Base-by-base conservation (phyloP, 2,329 filamentous ascomycete genomes). In the Aureobasidium lini region DNA sequence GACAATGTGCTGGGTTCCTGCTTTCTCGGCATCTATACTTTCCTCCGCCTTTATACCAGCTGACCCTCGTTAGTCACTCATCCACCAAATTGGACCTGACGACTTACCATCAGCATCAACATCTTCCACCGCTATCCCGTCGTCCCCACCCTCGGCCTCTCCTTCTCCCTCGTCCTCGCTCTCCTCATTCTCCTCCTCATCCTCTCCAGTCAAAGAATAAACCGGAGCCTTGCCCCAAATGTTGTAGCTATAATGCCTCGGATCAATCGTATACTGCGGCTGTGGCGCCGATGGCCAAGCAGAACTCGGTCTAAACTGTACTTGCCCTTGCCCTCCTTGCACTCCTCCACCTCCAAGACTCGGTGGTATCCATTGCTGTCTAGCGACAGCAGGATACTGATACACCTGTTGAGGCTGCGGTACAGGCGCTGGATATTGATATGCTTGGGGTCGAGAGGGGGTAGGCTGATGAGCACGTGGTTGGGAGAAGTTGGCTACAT, bases 201-300 rank as follows among this genome's bases (percentile, higher is more conserved):
- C 54, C 36, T 58, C 54, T n/a, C 44, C 54, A 31, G 15, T n/a
- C 28, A 58, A 40, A 13, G 34, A 40, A 34, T 42, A 58, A 5
- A 58, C 54, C 43, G 54, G 54, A 36, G 43, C 40, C 36, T 49
- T 58, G 1, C 54, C 54, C 54, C 54, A 58, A 6, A 58, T 42
- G 16, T 58, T 23, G 43, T 48, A 58, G 28, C 54, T 58, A 42
- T 40, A 58, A 42, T 58, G 54, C 3, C 44, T 49, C 3, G 54
- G 54, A 42, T 58, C 54, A 43, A 58, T 49, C 13, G 54, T 49
- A 58, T 58, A 58, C 18, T 15, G 28, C 31, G 34, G 52, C 11
- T 56, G 52, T 7, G 16, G 40, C 10, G 39, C 39, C 29, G 40
- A 16, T 4, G 39, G 39, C 52, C 49, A 53, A 11, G 36, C 36